Percentiles rank a stretch among this genome's conserved stretches.
Conservation (phyloP, 768 basidiomycete species). For the Cantharellus cinnabarinus region DNA sequence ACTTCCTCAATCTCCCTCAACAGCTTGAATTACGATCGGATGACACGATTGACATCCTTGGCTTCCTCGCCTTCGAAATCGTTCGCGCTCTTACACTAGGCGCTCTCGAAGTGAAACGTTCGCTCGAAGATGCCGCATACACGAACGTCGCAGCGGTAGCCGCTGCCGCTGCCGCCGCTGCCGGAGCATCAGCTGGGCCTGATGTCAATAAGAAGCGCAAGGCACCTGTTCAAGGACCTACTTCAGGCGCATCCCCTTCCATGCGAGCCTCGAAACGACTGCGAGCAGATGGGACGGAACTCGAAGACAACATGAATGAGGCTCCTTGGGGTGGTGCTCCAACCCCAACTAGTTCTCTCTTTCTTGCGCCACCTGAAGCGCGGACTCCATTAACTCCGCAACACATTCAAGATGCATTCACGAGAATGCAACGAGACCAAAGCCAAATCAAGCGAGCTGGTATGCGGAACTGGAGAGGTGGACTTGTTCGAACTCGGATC, state of each 20-base stretch:
- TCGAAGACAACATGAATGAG: constrained; percentile 17
- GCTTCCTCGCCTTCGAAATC: constrained; percentile 94
- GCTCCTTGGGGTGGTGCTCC: constrained; percentile 13
- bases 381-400: constrained; percentile 58
- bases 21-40: constrained; percentile 76
- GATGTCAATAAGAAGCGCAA: constrained; percentile 27
- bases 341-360: constrained; percentile 49
- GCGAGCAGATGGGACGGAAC: constrained; percentile 33
- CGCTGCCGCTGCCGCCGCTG: constrained; percentile 31
- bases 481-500: constrained; percentile 57
- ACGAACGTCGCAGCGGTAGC: constrained; percentile 44
- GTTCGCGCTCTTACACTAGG: constrained; percentile 82
- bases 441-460: constrained; percentile 63
- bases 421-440: constrained; percentile 77
- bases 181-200: constrained; percentile 34
- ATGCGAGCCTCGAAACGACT: constrained; percentile 24
- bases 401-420: constrained; percentile 81
- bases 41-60: constrained; percentile 90
- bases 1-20: constrained; percentile 75
- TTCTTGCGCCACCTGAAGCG: constrained; percentile 65
- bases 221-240: constrained; percentile 25
- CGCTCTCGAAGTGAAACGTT: constrained; percentile 64
- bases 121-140: constrained; percentile 33
- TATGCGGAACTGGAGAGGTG: constrained; percentile 78
- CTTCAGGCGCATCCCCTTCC: constrained; percentile 26